Percentiles rank a stretch among this genome's conserved stretches.
phyloP scores from a whole-genome alignment of 2,329 filamentous ascomycete genomes.

The Diaporthe australafricana region DNA sequence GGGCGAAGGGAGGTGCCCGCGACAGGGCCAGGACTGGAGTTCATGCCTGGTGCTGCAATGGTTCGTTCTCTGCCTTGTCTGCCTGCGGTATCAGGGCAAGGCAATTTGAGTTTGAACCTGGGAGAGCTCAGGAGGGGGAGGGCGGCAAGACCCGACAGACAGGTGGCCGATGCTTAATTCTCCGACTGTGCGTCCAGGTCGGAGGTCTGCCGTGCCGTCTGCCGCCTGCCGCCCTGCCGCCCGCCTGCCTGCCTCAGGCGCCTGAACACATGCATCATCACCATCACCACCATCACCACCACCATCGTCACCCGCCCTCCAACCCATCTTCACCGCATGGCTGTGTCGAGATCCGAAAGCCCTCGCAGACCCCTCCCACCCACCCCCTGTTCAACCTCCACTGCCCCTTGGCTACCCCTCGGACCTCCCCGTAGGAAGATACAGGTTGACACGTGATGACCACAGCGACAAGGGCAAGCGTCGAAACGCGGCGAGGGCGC shows the following conservation, averaged over 20 bases:
- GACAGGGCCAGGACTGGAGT: conserved; percentile 14
- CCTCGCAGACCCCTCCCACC: not conserved
- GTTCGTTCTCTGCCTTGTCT: not conserved
- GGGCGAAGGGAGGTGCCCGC: conserved; percentile 13
- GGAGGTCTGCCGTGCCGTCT: conserved; percentile 26
- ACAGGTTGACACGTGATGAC: conserved; percentile 7
- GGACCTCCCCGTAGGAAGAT: not conserved
- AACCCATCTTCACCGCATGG: not conserved
- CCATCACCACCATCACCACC: not conserved
- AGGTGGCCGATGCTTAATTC: conserved; percentile 30
- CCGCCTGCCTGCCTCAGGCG: not conserved
- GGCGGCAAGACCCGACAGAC: conserved; percentile 28
- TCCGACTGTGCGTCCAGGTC: conserved; percentile 23
- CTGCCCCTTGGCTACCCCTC: no score
- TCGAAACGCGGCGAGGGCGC: not conserved
- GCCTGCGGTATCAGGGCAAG: conserved; percentile 21
- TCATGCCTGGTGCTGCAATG: conserved; percentile 16
- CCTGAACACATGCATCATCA: not conserved
- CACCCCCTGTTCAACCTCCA: not conserved
- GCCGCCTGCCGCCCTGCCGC: not conserved
- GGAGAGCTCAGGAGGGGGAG: conserved; percentile 10
- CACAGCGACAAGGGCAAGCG: not conserved
- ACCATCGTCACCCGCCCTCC: not conserved
- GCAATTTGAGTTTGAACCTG: conserved; percentile 21
- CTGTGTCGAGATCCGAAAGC: not conserved